phyloP scores from a whole-genome alignment of 179 eudicot species.

The Gypsophila paniculata region DNA sequence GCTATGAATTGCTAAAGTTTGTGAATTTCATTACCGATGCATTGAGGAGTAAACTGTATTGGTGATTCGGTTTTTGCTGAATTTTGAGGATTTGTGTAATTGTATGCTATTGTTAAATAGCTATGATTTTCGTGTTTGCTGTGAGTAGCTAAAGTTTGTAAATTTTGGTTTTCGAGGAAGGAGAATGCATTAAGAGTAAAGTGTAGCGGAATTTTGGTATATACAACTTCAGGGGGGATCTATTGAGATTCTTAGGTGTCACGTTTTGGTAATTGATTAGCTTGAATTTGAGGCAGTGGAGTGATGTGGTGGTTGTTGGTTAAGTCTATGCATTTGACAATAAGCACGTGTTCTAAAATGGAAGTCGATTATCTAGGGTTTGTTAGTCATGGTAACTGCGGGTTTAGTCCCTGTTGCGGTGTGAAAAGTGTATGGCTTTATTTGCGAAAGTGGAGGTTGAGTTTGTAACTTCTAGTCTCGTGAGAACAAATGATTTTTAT shows the following conservation, averaged over 20 bases:
- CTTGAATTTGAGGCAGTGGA: background rate
- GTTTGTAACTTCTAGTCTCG: background rate
- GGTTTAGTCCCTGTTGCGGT: background rate
- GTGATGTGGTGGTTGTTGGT: background rate
- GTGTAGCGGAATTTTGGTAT: background rate
- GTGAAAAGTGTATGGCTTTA: background rate
- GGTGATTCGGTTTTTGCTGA: background rate
- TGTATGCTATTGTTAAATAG: background rate
- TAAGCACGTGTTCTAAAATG: background rate
- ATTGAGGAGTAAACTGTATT: too few relatives aligned
- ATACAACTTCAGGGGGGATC: background rate
- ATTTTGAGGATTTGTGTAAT: background rate
- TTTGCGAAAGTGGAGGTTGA: background rate
- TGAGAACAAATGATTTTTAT: background rate
- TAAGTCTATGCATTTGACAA: background rate
- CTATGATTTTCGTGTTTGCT: background rate
- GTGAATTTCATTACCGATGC: too few relatives aligned
- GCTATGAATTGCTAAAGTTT: too few relatives aligned
- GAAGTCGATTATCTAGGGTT: background rate
- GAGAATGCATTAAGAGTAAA: background rate
- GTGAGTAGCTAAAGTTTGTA: background rate
- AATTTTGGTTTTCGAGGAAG: background rate
- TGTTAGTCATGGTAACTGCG: background rate
- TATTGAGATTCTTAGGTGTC: background rate
- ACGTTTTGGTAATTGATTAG: background rate